Conservation (phyloP, 2,329 filamentous ascomycete genomes). For the Knufia fluminis region DNA sequence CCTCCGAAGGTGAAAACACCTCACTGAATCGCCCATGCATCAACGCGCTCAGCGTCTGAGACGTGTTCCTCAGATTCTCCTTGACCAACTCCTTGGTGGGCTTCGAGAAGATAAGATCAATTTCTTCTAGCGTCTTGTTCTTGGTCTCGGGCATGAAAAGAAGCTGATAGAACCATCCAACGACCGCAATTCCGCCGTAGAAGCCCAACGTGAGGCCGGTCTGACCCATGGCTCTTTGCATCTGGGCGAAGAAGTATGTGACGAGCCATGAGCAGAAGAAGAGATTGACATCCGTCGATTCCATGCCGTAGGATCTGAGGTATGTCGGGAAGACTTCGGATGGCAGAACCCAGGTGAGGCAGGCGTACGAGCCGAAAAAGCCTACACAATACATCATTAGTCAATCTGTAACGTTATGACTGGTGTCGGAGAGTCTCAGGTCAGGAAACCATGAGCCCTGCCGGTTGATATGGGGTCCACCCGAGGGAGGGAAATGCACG, state of each 20-base stretch:
- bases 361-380: conserved; percentile 59
- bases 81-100: conserved; percentile 55
- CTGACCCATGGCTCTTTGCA: conserved; percentile 58
- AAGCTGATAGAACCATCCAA: conserved; percentile 64
- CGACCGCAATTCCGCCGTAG: conserved; percentile 62
- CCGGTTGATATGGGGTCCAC: too few species aligned
- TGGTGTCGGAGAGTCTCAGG: too few species aligned
- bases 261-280: conserved; percentile 65
- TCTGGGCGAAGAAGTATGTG: conserved; percentile 64
- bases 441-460: too few species aligned
- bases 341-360: conserved; percentile 57
- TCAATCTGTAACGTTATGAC: too few species aligned
- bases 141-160: conserved; percentile 65
- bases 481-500: too few species aligned
- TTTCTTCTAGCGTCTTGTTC: conserved; percentile 38
- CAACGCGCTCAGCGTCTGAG: conserved; percentile 38
- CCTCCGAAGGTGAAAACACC: conserved; percentile 33
- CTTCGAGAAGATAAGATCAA: conserved; percentile 56
- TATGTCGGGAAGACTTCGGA: conserved; percentile 65
- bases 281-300: conserved; percentile 56
- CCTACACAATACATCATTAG: too few species aligned
- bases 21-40: conserved; percentile 37
- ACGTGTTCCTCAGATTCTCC: conserved; percentile 45
- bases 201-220: conserved; percentile 61
- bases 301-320: conserved; percentile 65